phyloP scores from a whole-genome alignment of 768 basidiomycete species.

The Tricholoma sp. region DNA sequence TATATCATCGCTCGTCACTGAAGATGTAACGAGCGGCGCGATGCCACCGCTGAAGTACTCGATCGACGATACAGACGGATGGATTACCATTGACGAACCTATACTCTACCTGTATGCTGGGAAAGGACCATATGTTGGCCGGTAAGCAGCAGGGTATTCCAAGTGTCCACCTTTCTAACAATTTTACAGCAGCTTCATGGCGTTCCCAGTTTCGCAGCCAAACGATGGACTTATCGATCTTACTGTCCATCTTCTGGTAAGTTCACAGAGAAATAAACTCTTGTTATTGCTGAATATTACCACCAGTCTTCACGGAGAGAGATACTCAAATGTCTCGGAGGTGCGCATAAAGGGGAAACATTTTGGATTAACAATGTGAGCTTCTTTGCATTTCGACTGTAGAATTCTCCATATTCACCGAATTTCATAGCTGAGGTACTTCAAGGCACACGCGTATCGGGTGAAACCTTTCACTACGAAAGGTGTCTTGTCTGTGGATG shows the following conservation, averaged over 20 bases:
- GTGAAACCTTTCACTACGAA: conserved; percentile 53
- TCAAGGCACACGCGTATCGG: conserved; percentile 71
- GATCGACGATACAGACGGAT: conserved; percentile 47
- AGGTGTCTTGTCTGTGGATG: conserved; percentile 68
- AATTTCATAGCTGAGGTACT: conserved; percentile 53
- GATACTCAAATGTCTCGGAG: conserved; percentile 50
- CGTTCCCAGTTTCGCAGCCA: conserved; percentile 78
- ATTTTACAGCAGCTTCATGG: conserved; percentile 59
- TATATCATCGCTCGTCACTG: conserved; percentile 4
- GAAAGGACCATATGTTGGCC: conserved; percentile 70
- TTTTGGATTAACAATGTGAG: conserved; percentile 63
- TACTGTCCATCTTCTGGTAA: conserved; percentile 56
- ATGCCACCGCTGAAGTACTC: conserved; percentile 45
- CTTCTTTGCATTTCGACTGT: conserved; percentile 3
- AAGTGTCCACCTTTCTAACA: background rate
- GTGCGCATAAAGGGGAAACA: conserved; percentile 53
- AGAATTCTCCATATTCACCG: conserved; percentile 4
- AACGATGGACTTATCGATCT: conserved; percentile 79
- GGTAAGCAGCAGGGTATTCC: conserved; percentile 31
- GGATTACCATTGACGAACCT: conserved; percentile 67
- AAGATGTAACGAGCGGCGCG: conserved; percentile 8
- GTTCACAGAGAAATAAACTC: conserved; percentile 12
- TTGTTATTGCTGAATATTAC: background rate
- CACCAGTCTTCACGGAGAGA: conserved; percentile 44
- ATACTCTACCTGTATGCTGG: conserved; percentile 71